Percentiles rank a stretch among this genome's conserved stretches.
Evolutionary conservation across 352 stramenopile species (phyloP).

Genomic region (Globisporangium perplexum): DNA sequence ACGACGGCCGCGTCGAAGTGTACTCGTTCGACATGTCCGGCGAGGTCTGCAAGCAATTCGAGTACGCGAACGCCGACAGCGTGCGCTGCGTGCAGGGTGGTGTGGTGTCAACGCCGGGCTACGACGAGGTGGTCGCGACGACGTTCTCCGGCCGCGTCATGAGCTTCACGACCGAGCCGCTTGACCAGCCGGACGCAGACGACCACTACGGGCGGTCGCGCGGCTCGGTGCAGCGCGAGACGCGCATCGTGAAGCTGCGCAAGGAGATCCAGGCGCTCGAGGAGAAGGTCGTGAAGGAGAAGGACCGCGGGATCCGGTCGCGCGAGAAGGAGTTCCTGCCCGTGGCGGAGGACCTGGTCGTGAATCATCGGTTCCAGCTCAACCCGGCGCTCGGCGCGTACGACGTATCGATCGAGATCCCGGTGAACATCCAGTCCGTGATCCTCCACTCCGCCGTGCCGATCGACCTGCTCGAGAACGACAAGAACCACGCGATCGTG

Average conservation of each 20-base stretch:
- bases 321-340: constrained; percentile 64
- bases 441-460: constrained; percentile 68
- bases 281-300: constrained; percentile 63
- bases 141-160: constrained; percentile 79
- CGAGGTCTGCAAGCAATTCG: constrained; percentile 56
- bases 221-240: constrained; percentile 69
- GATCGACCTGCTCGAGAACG: constrained; percentile 71
- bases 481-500: constrained; percentile 69
- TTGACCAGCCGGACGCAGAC: constrained; percentile 65
- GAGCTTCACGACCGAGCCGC: constrained; percentile 78
- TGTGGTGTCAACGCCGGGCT: constrained; percentile 62
- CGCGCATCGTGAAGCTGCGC: constrained; percentile 71
- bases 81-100: constrained; percentile 70
- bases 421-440: constrained; percentile 73
- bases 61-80: constrained; percentile 66
- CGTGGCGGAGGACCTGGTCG: constrained; percentile 65
- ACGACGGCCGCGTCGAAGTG: constrained; percentile 77
- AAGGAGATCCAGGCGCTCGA: constrained; percentile 69
- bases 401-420: constrained; percentile 78
- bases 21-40: constrained; percentile 51
- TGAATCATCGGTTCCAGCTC: constrained; percentile 77
- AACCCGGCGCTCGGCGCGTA: constrained; percentile 63
- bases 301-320: constrained; percentile 26
- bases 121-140: constrained; percentile 66
- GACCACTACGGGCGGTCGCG: constrained; percentile 75